phyloP scores from a whole-genome alignment of 2,329 filamentous ascomycete genomes.

The Xylaria sp. region DNA sequence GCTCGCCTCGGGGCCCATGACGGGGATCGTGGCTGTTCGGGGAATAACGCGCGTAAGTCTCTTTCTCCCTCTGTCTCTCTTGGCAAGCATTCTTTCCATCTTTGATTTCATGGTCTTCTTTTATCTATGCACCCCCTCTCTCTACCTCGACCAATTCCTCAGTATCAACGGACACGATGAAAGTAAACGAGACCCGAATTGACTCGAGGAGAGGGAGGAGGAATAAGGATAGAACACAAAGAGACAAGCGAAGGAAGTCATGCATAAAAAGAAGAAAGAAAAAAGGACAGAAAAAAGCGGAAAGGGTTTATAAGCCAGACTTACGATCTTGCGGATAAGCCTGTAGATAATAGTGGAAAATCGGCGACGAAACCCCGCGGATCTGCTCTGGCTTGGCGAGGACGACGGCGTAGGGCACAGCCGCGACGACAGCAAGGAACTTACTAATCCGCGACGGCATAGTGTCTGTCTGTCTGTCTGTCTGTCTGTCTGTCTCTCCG shows the following conservation, averaged over 20 bases:
- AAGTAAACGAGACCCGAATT: background rate
- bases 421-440: slow-evolving; percentile 28
- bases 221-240: background rate
- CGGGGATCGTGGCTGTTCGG: slow-evolving; percentile 53
- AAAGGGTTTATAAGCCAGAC: slow-evolving; percentile 15
- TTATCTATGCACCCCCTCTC: no score
- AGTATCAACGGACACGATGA: background rate
- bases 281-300: slow-evolving; percentile 3
- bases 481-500: background rate
- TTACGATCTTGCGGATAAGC: slow-evolving; percentile 55
- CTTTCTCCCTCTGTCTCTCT: background rate
- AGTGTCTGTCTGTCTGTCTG: background rate
- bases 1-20: slow-evolving; percentile 62
- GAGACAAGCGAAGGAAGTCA: no score
- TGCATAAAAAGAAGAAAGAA: no score
- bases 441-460: slow-evolving; percentile 35
- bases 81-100: no score
- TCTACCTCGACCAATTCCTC: background rate
- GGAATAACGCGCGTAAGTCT: background rate
- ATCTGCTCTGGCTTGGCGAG: slow-evolving; percentile 59
- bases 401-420: slow-evolving; percentile 34
- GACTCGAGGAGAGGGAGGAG: background rate
- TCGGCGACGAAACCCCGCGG: slow-evolving; percentile 59
- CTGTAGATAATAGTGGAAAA: slow-evolving; percentile 65
- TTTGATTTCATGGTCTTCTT: no score